A percentile compares a stretch with the other conserved stretches of the same genome.
Conservation (phyloP, 139 green algal genomes). For the Coelastrella sp. region DNA sequence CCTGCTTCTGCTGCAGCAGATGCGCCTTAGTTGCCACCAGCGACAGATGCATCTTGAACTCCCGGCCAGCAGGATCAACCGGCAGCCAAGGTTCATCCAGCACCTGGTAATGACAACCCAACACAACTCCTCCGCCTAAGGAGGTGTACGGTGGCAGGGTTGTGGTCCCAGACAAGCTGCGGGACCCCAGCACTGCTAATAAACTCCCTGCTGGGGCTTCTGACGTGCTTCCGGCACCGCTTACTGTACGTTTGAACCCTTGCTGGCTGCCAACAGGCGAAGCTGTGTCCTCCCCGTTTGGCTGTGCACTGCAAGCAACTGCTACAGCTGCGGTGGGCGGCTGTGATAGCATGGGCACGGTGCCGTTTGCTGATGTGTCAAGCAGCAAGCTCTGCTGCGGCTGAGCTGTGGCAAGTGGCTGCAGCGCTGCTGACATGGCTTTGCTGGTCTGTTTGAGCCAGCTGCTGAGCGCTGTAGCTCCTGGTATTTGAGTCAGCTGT, state of each 20-base stretch:
- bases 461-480: not conserved
- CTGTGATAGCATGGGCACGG: not conserved
- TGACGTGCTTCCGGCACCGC: not conserved
- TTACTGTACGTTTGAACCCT: not conserved
- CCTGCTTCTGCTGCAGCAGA: constrained; percentile 34
- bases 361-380: not conserved
- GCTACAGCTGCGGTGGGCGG: not conserved
- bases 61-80: not conserved
- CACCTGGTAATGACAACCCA: constrained; percentile 40
- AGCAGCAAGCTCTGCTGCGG: not conserved
- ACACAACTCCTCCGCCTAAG: constrained; percentile 5
- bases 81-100: constrained; percentile 40
- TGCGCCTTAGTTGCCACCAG: constrained; percentile 35
- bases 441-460: constrained; percentile 23
- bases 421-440: constrained; percentile 11
- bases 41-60: constrained; percentile 46
- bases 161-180: not conserved
- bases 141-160: not conserved
- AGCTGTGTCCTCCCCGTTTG: not conserved
- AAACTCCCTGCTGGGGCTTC: not conserved
- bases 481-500: not conserved
- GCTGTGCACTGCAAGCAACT: not conserved
- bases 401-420: not conserved
- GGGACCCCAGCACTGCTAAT: not conserved
- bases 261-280: not conserved